Evolutionary conservation across 1,139 yeast genomes (phyloP), one percentile per base, ranked within the genome.

Genomic region (Yueomyces sp.): DNA sequence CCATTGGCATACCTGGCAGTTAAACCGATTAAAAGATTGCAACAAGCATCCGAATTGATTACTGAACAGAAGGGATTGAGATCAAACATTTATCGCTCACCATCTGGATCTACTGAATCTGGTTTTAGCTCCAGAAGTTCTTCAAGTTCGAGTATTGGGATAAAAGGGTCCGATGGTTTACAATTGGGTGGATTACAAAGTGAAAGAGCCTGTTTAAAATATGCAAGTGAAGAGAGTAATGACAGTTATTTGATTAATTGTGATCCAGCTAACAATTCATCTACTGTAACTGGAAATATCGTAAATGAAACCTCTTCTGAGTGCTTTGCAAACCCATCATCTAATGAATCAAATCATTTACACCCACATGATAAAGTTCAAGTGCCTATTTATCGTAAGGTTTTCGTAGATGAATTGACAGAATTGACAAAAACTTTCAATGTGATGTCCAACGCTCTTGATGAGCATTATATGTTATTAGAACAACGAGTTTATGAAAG

Each of bases 351-450:
- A 29, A 8, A 29, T 6, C 19, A 19, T 19, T 19, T 19, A 19
- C 19, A 19, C 19, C 19, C 19, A 19, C 11, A 7, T 30, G 35
- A 33, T 33, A n/a, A 33, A 33, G 19, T 33, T 6, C 6, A 75
- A 46, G 78, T 80, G 3, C 75, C 77, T 0, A 66, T 65, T 30
- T 69, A 77, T 19, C 69, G 75, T 44, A 69, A 81, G 40, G 60
- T 83, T 38, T 78, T 86, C 56, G 72, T 78, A 42, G 96, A 91
- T 66, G 98, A 91, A 62, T 71, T 89, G 42, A 81, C 91, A 0
- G 95, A 86, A 53, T 68, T 89, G 42, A 80, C 95, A 0, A 91
- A 81, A 41, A 91, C 95, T 0, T 91, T 87, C 62, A 87, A 87
- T 57, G 79, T 80, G 36, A 86, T 89, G 96, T 80, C 94, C 7